A percentile compares a stretch with the other conserved stretches of the same genome.
Conservation (phyloP, 805 yeast genomes). For the Candida wancherniae region DNA sequence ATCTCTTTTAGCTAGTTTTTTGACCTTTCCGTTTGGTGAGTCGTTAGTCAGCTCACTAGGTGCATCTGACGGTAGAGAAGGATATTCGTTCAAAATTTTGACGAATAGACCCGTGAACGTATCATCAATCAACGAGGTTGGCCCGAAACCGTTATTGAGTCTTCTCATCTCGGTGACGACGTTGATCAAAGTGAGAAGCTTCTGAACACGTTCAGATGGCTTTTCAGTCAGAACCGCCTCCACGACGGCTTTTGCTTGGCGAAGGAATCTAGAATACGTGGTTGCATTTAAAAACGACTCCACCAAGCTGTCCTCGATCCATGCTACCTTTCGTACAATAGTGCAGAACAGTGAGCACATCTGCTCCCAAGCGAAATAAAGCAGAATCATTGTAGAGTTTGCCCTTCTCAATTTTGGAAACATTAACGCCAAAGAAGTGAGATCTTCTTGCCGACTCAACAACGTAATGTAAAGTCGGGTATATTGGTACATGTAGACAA, state of each 20-base stretch:
- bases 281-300: conserved; percentile 40
- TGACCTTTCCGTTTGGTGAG: conserved; percentile 28
- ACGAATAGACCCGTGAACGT: conserved; percentile 59
- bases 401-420: conserved; percentile 73
- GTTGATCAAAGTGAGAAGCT: conserved; percentile 40
- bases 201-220: conserved; percentile 33
- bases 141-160: conserved; percentile 75
- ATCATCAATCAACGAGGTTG: conserved; percentile 73
- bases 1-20: conserved; percentile 39
- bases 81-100: conserved; percentile 32
- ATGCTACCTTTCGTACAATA: conserved; percentile 44
- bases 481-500: conserved; percentile 69
- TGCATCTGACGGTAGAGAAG: neutral
- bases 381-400: conserved; percentile 68
- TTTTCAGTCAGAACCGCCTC: conserved; percentile 25
- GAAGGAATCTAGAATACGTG: conserved; percentile 3
- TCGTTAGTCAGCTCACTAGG: conserved; percentile 16
- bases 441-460: conserved; percentile 49
- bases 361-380: conserved; percentile 62
- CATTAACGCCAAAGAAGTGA: conserved; percentile 54
- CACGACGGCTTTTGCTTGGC: conserved; percentile 24
- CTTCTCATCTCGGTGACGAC: conserved; percentile 59
- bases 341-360: conserved; percentile 49
- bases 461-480: conserved; percentile 58
- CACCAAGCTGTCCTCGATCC: conserved; percentile 41